Conservation (phyloP, 805 yeast genomes). For the Ogataea pignaliae region DNA sequence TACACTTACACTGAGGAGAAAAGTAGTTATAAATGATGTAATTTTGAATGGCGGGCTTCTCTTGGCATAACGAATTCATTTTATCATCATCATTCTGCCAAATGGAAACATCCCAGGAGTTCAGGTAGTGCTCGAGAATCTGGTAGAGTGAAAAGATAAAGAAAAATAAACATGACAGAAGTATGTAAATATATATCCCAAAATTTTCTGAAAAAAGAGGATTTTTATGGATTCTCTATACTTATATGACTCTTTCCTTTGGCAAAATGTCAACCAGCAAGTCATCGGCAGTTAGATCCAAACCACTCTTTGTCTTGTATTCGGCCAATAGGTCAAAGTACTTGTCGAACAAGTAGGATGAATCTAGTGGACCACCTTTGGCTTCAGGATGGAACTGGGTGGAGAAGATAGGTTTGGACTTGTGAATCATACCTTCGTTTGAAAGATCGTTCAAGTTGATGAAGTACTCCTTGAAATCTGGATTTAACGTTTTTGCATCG, state of each 20-base stretch:
- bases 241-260: conserved; percentile 54
- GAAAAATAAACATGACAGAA: neutral
- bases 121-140: too few species aligned
- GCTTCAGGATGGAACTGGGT: conserved; percentile 99
- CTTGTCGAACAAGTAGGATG: conserved; percentile 85
- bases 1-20: too few species aligned
- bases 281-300: conserved; percentile 38
- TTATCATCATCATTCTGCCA: too few species aligned
- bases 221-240: neutral
- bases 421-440: conserved; percentile 96
- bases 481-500: conserved; percentile 68
- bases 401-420: conserved; percentile 82
- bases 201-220: too few species aligned
- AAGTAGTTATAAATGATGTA: too few species aligned
- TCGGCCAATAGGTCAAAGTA: conserved; percentile 66
- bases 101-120: too few species aligned
- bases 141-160: too few species aligned
- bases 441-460: conserved; percentile 92
- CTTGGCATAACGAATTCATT: too few species aligned
- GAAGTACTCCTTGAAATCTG: conserved; percentile 82
- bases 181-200: too few species aligned
- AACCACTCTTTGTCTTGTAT: conserved; percentile 44
- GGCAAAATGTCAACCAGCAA: conserved; percentile 61
- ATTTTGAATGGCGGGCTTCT: too few species aligned
- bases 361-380: conserved; percentile 97